Evolutionary conservation across 2,329 filamentous ascomycete genomes (phyloP).

Genomic region (Alternaria infectoria): DNA sequence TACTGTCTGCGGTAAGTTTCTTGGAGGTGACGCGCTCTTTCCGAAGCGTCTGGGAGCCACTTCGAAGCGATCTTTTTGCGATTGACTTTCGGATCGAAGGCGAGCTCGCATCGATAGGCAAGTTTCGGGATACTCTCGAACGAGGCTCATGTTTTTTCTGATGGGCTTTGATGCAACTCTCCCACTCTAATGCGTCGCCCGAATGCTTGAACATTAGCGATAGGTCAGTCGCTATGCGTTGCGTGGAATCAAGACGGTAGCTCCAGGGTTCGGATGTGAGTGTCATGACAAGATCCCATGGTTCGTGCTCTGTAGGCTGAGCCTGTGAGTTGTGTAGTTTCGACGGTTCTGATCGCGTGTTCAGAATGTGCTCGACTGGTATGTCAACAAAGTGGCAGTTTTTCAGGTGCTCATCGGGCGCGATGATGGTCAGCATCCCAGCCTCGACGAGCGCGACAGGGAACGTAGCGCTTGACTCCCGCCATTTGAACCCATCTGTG

Average conservation of each 20-base stretch:
- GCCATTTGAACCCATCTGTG: constrained; percentile 33
- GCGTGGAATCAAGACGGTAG: constrained; percentile 31
- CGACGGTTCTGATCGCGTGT: constrained; percentile 13
- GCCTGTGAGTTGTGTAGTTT: constrained; percentile 30
- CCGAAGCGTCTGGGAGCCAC: not conserved
- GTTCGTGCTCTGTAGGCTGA: constrained; percentile 13
- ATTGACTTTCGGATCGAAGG: not conserved
- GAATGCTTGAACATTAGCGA: constrained; percentile 26
- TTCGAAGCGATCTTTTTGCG: not conserved
- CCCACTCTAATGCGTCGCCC: constrained; percentile 29
- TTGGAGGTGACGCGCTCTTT: not conserved
- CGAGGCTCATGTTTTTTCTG: not conserved
- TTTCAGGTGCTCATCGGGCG: constrained; percentile 18
- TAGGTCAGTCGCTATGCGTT: constrained; percentile 23
- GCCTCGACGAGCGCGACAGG: constrained; percentile 25
- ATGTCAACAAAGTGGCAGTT: constrained; percentile 37
- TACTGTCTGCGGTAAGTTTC: not conserved
- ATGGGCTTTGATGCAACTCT: constrained; percentile 21
- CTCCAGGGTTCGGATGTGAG: constrained; percentile 20
- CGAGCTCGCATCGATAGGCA: constrained; percentile 1
- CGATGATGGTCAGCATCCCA: constrained; percentile 29
- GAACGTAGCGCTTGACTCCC: constrained; percentile 8
- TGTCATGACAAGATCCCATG: constrained; percentile 30
- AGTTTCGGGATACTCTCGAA: not conserved
- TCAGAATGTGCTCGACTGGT: constrained; percentile 29